Evolutionary conservation across 2,329 filamentous ascomycete genomes (phyloP).

Genomic region (Trichocomaceae sp.): DNA sequence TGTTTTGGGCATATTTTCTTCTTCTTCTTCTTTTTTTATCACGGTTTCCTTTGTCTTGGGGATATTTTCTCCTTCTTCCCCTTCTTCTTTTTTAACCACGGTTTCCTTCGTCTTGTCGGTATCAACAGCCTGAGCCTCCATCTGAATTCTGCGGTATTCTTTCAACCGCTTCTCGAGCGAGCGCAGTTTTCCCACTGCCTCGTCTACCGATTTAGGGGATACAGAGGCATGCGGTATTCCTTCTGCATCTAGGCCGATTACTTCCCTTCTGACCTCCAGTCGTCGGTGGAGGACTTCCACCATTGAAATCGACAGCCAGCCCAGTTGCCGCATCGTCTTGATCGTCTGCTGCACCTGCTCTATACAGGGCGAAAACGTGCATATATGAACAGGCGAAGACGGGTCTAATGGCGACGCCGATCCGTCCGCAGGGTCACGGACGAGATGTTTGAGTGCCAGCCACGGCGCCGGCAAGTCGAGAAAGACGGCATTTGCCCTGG

Average conservation of each 20-base stretch:
- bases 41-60: not conserved
- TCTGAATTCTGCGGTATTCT: constrained; percentile 51
- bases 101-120: not conserved
- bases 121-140: constrained; percentile 20
- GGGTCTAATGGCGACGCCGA: constrained; percentile 58
- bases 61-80: constrained; percentile 24
- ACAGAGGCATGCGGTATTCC: constrained; percentile 61
- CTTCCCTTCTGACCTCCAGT: constrained; percentile 75
- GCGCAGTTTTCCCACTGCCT: constrained; percentile 67
- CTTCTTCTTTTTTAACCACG: constrained; percentile 5
- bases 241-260: constrained; percentile 66
- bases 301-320: constrained; percentile 91
- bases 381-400: constrained; percentile 66
- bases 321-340: constrained; percentile 67
- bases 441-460: constrained; percentile 43
- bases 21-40: constrained; percentile 19
- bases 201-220: constrained; percentile 62
- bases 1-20: constrained; percentile 12
- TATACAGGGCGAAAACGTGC: constrained; percentile 94
- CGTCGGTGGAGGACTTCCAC: constrained; percentile 76
- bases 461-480: constrained; percentile 47
- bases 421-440: constrained; percentile 30
- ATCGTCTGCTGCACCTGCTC: constrained; percentile 90
- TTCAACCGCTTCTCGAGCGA: constrained; percentile 65
- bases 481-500: constrained; percentile 43